Evolutionary conservation across 495 filamentous ascomycete genomes (phyloP).

Genomic region (Neurospora sp.): DNA sequence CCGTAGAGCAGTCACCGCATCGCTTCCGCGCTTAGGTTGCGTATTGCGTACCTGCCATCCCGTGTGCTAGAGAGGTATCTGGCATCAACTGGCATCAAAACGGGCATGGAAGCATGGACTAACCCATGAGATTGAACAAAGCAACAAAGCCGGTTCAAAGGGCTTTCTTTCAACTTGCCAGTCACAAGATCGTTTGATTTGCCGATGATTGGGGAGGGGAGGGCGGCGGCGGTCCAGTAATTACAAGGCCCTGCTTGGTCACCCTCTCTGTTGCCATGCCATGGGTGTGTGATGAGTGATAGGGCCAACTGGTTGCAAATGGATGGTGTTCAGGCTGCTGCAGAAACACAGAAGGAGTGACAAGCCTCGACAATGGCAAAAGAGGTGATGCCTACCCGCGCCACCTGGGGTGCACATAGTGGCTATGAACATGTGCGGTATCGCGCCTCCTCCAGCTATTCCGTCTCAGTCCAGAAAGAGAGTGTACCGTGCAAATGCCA

Average conservation of each 20-base stretch:
- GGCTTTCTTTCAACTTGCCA: neutral
- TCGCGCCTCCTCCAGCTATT: neutral
- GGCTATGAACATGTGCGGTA: neutral
- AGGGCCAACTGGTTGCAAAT: neutral
- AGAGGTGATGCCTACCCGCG: neutral
- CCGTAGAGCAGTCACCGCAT: neutral
- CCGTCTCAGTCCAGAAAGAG: neutral
- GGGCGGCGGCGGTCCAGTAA: neutral
- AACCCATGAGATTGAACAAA: neutral
- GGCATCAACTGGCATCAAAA: neutral
- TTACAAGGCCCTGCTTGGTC: neutral
- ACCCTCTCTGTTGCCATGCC: neutral
- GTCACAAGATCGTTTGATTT: neutral
- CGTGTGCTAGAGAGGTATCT: neutral
- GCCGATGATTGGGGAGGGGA: neutral
- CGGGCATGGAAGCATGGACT: neutral
- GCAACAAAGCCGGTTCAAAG: neutral
- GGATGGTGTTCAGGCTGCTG: neutral
- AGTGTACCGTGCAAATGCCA: neutral
- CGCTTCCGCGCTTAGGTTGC: neutral
- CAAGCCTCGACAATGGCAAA: neutral
- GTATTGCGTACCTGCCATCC: neutral
- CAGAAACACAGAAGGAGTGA: neutral
- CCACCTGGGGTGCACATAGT: neutral
- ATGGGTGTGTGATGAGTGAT: neutral